phyloP scores from a whole-genome alignment of 2,329 filamentous ascomycete genomes.

The Cytospora piceae region DNA sequence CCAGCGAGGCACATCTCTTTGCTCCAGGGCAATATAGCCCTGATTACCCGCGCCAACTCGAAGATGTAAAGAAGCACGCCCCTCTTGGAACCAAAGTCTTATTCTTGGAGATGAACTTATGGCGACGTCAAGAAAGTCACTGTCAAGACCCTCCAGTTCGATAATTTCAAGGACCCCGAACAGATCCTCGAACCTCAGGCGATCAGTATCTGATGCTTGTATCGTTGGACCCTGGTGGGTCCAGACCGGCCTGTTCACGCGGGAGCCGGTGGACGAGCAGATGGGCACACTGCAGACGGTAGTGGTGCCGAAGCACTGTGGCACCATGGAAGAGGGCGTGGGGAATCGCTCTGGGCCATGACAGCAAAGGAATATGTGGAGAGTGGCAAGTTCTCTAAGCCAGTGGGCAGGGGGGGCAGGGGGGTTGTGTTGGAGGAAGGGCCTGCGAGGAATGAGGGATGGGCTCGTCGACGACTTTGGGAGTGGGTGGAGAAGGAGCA shows the following conservation, averaged over 20 bases:
- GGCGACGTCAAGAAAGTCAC: too few species aligned
- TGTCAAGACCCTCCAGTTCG: slow-evolving; percentile 30
- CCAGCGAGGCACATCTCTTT: slow-evolving; percentile 40
- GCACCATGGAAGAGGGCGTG: slow-evolving; percentile 40
- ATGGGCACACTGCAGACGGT: slow-evolving; percentile 30
- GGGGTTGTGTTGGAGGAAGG: slow-evolving; percentile 10
- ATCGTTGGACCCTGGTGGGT: slow-evolving; percentile 35
- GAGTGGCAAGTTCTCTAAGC: slow-evolving; percentile 42
- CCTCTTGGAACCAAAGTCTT: slow-evolving; percentile 14
- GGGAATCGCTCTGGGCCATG: slow-evolving; percentile 47
- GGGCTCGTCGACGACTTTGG: slow-evolving; percentile 39
- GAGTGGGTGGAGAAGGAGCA: slow-evolving; percentile 41
- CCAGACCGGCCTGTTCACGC: slow-evolving; percentile 27
- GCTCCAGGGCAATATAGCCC: slow-evolving; percentile 41
- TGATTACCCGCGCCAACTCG: slow-evolving; percentile 45
- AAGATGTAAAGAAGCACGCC: slow-evolving; percentile 34
- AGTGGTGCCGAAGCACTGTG: slow-evolving; percentile 28
- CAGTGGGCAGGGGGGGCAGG: slow-evolving; percentile 38
- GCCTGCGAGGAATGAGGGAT: slow-evolving; percentile 32
- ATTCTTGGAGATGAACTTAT: slow-evolving; percentile 42
- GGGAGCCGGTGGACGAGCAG: slow-evolving; percentile 27
- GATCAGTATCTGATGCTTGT: slow-evolving; percentile 27
- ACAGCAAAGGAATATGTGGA: slow-evolving; percentile 37
- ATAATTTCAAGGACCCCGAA: slow-evolving; percentile 24
- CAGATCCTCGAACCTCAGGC: neutral